Evolutionary conservation across 129 eudicot genomes (phyloP).

Genomic region (Deinandra increscens): DNA sequence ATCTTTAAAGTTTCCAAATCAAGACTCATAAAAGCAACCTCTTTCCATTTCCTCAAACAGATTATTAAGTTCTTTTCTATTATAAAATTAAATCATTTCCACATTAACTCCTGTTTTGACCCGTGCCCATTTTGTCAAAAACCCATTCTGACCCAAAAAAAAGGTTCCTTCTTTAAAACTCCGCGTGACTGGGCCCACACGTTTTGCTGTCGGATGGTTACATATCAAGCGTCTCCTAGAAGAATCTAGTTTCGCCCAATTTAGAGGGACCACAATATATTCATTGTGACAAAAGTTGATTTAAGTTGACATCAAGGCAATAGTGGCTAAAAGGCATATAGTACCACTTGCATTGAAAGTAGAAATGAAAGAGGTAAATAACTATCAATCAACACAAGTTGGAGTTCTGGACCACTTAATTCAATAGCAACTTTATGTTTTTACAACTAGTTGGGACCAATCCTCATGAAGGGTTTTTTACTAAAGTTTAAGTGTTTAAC

Average conservation of each 20-base stretch:
- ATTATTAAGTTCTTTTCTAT: too few relatives aligned
- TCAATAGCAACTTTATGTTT: constrained; percentile 16
- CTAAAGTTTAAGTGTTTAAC: neutral
- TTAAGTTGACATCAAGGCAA: constrained; percentile 18
- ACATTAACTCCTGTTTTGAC: too few relatives aligned
- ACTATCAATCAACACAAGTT: neutral
- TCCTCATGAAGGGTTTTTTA: neutral
- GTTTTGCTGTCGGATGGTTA: neutral
- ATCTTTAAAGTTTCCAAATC: neutral
- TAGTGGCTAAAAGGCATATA: constrained; percentile 29
- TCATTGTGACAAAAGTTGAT: constrained; percentile 7
- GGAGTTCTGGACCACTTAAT: constrained; percentile 11
- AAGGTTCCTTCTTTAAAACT: too few relatives aligned
- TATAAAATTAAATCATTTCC: too few relatives aligned
- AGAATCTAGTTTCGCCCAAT: constrained; percentile 10
- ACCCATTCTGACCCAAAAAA: too few relatives aligned
- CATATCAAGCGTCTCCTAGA: constrained; percentile 9
- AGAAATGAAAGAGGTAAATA: neutral
- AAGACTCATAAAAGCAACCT: constrained; percentile 6
- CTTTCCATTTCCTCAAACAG: too few relatives aligned
- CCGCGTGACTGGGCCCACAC: too few relatives aligned
- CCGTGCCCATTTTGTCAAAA: too few relatives aligned
- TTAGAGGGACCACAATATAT: constrained; percentile 24
- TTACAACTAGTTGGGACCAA: constrained; percentile 3
- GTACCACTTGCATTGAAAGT: constrained; percentile 19